Conservation (phyloP, 345 rosid genomes). For the Erucastrum elatum region DNA sequence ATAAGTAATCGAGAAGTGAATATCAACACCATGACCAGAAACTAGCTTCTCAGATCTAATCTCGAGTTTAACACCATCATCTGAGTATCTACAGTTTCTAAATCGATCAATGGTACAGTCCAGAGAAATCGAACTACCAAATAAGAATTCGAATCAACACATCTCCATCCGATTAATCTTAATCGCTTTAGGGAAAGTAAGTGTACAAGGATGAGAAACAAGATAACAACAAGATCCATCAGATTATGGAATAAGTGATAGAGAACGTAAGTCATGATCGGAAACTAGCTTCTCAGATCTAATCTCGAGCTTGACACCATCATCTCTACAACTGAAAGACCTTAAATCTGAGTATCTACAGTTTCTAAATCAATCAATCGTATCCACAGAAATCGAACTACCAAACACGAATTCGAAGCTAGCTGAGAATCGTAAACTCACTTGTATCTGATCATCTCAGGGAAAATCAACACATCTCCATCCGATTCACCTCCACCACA, state of each 20-base stretch:
- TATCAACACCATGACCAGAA: background rate
- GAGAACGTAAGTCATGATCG: background rate
- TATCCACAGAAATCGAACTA: background rate
- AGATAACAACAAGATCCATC: background rate
- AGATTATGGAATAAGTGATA: background rate
- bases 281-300: constrained; percentile 17
- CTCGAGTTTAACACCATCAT: constrained; percentile 6
- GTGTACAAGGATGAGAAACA: background rate
- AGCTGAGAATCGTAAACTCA: constrained; percentile 39
- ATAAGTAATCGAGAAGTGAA: background rate
- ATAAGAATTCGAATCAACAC: constrained; percentile 45
- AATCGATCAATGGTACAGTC: background rate
- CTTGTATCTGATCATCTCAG: constrained; percentile 91
- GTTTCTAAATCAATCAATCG: background rate
- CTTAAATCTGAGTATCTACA: background rate
- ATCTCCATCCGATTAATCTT: constrained; percentile 68
- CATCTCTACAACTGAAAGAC: background rate
- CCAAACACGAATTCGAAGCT: background rate
- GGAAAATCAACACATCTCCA: constrained; percentile 93
- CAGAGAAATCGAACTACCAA: constrained; percentile 11
- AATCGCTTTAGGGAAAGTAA: background rate
- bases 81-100: background rate
- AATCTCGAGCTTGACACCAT: constrained; percentile 1
- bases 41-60: constrained; percentile 15
- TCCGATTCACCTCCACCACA: constrained; percentile 67